Conservation (phyloP, 1,139 yeast genomes). For the Suhomyces bolitotheri region DNA sequence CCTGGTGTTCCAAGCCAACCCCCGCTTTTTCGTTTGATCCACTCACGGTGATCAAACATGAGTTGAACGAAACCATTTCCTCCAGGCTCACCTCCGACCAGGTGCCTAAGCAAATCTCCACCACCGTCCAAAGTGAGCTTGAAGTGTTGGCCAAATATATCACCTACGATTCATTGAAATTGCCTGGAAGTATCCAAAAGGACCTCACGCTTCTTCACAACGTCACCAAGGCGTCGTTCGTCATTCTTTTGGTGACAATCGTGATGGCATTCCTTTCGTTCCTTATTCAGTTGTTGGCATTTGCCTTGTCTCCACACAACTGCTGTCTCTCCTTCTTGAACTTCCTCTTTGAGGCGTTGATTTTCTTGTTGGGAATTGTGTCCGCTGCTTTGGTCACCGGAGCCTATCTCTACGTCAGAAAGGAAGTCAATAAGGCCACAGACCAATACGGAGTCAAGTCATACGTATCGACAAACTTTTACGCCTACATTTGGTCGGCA, state of each 20-base stretch:
- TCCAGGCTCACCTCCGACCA: slow-evolving; percentile 26
- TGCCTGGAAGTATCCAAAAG: slow-evolving; percentile 40
- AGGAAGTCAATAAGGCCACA: slow-evolving; percentile 33
- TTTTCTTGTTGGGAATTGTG: slow-evolving; percentile 34
- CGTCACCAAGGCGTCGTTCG: slow-evolving; percentile 34
- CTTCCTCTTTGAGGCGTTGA: slow-evolving; percentile 34
- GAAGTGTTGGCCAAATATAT: slow-evolving; percentile 32
- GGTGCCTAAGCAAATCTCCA: slow-evolving; percentile 18
- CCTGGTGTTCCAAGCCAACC: slow-evolving; percentile 57
- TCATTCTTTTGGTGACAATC: slow-evolving; percentile 19
- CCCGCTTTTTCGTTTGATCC: slow-evolving; percentile 57
- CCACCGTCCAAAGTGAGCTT: slow-evolving; percentile 26
- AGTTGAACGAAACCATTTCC: slow-evolving; percentile 35
- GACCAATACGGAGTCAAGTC: slow-evolving; percentile 37
- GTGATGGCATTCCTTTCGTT: slow-evolving; percentile 44
- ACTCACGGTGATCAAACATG: slow-evolving; percentile 43
- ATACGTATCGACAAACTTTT: slow-evolving; percentile 41
- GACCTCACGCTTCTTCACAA: slow-evolving; percentile 33
- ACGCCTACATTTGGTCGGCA: slow-evolving; percentile 46
- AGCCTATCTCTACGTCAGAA: slow-evolving; percentile 30
- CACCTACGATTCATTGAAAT: slow-evolving; percentile 30
- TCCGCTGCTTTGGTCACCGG: slow-evolving; percentile 41
- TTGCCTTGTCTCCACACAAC: slow-evolving; percentile 40
- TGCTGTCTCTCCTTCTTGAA: slow-evolving; percentile 44
- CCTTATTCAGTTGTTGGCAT: slow-evolving; percentile 39